Base-by-base conservation (phyloP, 805 yeast genomes). In the Schwanniomyces yamadae region DNA sequence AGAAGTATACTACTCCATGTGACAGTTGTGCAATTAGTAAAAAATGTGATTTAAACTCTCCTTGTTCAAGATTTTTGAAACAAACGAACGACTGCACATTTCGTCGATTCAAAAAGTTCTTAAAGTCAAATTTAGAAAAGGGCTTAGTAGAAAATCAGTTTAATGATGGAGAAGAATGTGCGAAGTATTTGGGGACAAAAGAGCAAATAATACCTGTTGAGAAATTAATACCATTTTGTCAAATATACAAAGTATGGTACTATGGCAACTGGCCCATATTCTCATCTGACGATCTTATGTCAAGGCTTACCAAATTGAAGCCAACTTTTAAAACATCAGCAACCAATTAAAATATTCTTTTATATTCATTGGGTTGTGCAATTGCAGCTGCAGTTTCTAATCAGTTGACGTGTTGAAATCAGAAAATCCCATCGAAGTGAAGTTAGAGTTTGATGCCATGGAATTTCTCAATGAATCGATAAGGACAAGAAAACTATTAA, bases 201-300 rank as follows among this genome's bases (percentile, higher is more conserved):
- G 10, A 28, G 10, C 22, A 28, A 11, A 28, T 28, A 16, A 5
- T 30, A 16, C 36, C 46, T 6, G 31, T 54, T 6, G 57, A 55
- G 26, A 46, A 49, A 28, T 41, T 64, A n/a, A 40, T 61, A 11
- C 66, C 63, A n/a, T 56, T 59, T 26, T 48, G 63, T 12, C 65
- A 61, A 41, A 49, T 63, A 4, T 65, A 59, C 46, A 69, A 64
- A 39, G 63, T 67, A 6, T 64, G 68, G 66, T 65, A 55, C 38
- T 63, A 63, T 37, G 69, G 69, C 3, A 57, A 61, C 18, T 65
- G 70, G 70, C 71, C 71, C 10, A 61, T 57, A 13, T 47, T 57
- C 8, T 51, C 58, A 12, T 58, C 59, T 19, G 61, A 63, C 3
- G 59, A 57, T 29, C 46, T 63, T 25, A 57, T 63, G 5, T 42